phyloP scores from a whole-genome alignment of 768 basidiomycete species.

The Collybiopsis luxurians region DNA sequence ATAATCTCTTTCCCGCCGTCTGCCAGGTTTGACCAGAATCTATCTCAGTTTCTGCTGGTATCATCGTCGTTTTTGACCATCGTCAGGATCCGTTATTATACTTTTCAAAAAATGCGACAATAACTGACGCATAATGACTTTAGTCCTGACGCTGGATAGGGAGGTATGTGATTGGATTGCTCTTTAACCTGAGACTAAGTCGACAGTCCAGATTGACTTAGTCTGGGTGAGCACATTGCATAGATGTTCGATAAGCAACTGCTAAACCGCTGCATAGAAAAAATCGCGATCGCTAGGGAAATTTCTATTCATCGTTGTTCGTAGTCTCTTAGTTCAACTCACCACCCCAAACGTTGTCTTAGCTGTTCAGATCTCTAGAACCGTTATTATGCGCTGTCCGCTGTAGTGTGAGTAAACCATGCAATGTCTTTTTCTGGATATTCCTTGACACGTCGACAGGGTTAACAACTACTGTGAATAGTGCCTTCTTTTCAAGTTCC shows the following conservation, averaged over 20 bases:
- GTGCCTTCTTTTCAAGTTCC: background rate
- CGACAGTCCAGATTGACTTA: conserved; percentile 38
- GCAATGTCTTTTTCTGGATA: background rate
- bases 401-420: conserved; percentile 50
- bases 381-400: conserved; percentile 52
- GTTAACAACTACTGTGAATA: conserved; percentile 53
- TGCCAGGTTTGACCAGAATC: too few relatives aligned
- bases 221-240: conserved; percentile 45
- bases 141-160: background rate
- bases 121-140: too few relatives aligned
- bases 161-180: background rate
- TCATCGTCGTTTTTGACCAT: too few relatives aligned
- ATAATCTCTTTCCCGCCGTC: too few relatives aligned
- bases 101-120: too few relatives aligned
- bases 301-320: conserved; percentile 48
- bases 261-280: conserved; percentile 27
- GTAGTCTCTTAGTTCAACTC: too few relatives aligned
- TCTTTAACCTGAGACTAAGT: background rate
- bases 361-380: conserved; percentile 34
- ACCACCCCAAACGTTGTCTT: background rate
- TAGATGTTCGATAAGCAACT: background rate
- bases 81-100: too few relatives aligned
- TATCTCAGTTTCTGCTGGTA: too few relatives aligned
- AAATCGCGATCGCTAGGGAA: conserved; percentile 56
- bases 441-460: conserved; percentile 24